Base-by-base conservation (phyloP, 805 yeast genomes). In the Metschnikowia colocasiae region DNA sequence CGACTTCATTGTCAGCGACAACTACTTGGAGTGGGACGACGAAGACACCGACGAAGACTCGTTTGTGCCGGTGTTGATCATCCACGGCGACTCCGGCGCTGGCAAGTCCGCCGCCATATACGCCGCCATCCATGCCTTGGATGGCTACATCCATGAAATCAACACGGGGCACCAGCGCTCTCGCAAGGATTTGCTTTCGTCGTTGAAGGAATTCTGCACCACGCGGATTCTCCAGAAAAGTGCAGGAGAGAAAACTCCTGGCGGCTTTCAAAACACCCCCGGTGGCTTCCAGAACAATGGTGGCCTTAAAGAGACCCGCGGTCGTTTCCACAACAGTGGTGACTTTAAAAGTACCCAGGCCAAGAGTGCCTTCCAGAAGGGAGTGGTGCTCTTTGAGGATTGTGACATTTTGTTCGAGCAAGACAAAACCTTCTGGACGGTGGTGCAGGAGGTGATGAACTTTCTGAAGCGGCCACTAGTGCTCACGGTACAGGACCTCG, bases 401-500 rank as follows among this genome's bases (percentile, higher is more conserved):
- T 91, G 87, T 34, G 96, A 92, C 60, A 71, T 87, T 9, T 62
- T 91, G 16, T 88, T 85, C 57, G 88, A 81, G 45, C 81, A 78
- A 27, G 98, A 94, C 57, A 80, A 78, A 47, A 81, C 81, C 1
- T 91, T 92, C 59, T 94, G 97, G 97, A 59, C 73, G 1, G 81
- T 84, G 2, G 73, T 89, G 2, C 78, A 76, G 39, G 83, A 80
- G 41, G 72, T 87, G 12, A 63, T 89, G 33, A 71, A 73, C 31
- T 74, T 77, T 15, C 75, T 88, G 0, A 71, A 87, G 53, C 67
- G 91, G 45, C 96, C 96, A 0, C 74, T 88, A 0, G 74, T 87
- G 1, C 51, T 88, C 12, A 83, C 90, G 0, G 85, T 91, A 58
- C 67, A 73, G 6, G 80, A 79, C 50, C 45, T 68, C 2, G 58